Evolutionary conservation across 2,329 filamentous ascomycete species (phyloP).

Genomic region (Ilyonectria robusta): DNA sequence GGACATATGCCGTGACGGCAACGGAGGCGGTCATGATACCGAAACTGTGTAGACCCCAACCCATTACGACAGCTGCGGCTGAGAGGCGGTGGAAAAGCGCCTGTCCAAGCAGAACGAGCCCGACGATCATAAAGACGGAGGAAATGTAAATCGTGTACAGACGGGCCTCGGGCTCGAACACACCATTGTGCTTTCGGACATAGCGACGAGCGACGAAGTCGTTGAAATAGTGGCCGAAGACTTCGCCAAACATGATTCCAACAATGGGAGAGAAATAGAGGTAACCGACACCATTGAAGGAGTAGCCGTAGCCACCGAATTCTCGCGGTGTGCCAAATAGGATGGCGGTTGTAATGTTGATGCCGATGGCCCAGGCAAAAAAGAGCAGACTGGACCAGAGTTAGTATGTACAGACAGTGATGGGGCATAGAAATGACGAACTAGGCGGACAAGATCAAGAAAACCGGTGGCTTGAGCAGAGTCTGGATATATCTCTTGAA

Average conservation of each 20-base stretch:
- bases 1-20: slow-evolving; percentile 61
- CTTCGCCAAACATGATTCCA: slow-evolving; percentile 67
- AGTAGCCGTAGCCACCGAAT: slow-evolving; percentile 64
- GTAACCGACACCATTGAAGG: slow-evolving; percentile 63
- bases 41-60: slow-evolving; percentile 69
- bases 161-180: slow-evolving; percentile 70
- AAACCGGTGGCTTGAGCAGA: slow-evolving; percentile 32
- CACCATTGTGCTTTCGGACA: slow-evolving; percentile 62
- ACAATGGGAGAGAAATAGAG: slow-evolving; percentile 73
- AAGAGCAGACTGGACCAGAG: slow-evolving; percentile 43
- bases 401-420: not conserved
- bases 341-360: slow-evolving; percentile 70
- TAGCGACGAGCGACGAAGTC: slow-evolving; percentile 63
- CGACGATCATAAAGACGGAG: slow-evolving; percentile 63
- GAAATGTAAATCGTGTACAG: slow-evolving; percentile 63
- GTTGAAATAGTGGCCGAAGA: slow-evolving; percentile 69
- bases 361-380: slow-evolving; percentile 67
- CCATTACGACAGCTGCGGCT: slow-evolving; percentile 46
- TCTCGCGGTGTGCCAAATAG: slow-evolving; percentile 54
- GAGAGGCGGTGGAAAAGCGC: slow-evolving; percentile 59
- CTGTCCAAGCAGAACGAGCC: slow-evolving; percentile 67
- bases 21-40: slow-evolving; percentile 67
- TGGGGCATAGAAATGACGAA: not conserved
- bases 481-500: slow-evolving; percentile 34
- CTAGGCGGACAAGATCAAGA: slow-evolving; percentile 32